Evolutionary conservation across 768 basidiomycete genomes (phyloP).

Genomic region (Leccinum boreale): DNA sequence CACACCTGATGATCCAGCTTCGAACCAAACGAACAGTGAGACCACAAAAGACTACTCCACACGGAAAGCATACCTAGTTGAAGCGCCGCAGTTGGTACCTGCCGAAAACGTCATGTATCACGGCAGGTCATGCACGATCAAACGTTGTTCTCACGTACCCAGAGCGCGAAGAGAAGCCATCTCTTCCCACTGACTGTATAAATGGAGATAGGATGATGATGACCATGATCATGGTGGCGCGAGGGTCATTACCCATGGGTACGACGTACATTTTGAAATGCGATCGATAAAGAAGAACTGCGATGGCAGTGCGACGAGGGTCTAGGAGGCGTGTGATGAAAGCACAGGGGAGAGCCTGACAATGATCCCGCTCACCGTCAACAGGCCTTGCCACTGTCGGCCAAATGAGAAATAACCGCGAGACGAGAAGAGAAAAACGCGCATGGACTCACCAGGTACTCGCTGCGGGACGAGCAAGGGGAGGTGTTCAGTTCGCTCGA

Average conservation of each 20-base stretch:
- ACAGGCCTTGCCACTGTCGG: conserved; percentile 19
- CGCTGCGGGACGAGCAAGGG: not conserved
- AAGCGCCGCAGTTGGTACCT: conserved; percentile 16
- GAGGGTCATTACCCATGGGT: not conserved
- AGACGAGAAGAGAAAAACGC: not conserved
- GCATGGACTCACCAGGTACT: conserved; percentile 13
- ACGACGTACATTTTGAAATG: conserved; percentile 17
- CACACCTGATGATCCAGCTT: conserved; percentile 13
- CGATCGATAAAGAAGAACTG: conserved; percentile 20
- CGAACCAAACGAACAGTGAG: not conserved
- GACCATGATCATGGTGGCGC: not conserved
- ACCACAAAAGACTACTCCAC: not conserved
- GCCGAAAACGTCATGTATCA: conserved; percentile 3
- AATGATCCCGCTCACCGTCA: conserved; percentile 12
- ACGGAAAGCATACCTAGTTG: conserved; percentile 12
- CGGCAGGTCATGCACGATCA: not conserved
- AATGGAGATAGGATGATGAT: not conserved
- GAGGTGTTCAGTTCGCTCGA: not conserved
- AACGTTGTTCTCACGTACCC: conserved; percentile 9
- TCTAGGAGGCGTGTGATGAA: not conserved
- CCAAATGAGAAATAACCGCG: not conserved
- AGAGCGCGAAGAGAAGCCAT: conserved; percentile 10
- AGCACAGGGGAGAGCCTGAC: not conserved
- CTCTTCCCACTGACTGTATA: conserved; percentile 15
- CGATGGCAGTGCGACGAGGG: conserved; percentile 14